Evolutionary conservation across 23 red algal genomes (phyloP).

Genomic region (Gracilaria gracilis): DNA sequence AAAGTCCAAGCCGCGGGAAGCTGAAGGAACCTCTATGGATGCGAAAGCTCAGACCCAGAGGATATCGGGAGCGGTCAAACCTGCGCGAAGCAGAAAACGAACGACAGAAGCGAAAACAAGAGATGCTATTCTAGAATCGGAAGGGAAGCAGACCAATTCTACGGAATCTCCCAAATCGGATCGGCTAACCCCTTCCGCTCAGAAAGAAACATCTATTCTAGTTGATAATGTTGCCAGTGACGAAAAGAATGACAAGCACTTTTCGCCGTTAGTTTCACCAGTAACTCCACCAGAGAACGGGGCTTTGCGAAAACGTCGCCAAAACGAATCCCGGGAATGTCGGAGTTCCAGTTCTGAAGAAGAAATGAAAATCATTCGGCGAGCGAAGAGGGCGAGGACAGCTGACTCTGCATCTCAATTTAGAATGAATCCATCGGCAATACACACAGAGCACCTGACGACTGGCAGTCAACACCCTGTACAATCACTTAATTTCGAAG

Average conservation of each 20-base stretch:
- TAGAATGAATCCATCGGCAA: not conserved
- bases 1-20: no score
- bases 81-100: no score
- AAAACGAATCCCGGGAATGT: not conserved
- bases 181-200: no score
- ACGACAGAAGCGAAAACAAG: no score
- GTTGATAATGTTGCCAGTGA: not conserved
- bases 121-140: no score
- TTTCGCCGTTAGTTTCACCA: not conserved
- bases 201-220: not conserved
- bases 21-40: no score
- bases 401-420: not conserved
- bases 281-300: not conserved
- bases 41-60: no score
- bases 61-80: no score
- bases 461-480: not conserved
- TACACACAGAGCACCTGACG: not conserved
- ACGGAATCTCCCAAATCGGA: no score
- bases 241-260: not conserved
- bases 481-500: conserved; percentile 5
- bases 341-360: conserved; percentile 13
- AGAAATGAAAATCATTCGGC: not conserved
- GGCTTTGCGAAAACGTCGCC: not conserved
- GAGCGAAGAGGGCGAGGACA: not conserved
- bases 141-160: no score